Percentiles rank a stretch among this genome's conserved stretches.
Conservation (phyloP, 257 asterid species). For the Salvia rosmarinus region DNA sequence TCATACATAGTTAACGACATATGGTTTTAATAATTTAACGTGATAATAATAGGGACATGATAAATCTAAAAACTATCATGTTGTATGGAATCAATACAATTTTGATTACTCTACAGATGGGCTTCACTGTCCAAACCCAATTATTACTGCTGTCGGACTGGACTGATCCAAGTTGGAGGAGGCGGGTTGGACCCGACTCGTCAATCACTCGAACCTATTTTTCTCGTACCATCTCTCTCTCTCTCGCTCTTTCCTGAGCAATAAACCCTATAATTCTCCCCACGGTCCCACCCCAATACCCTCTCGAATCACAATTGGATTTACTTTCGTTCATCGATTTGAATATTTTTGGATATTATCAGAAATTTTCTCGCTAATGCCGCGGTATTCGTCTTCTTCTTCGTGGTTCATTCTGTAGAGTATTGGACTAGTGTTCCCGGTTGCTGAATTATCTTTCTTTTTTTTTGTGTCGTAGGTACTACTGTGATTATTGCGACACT, state of each 20-base stretch:
- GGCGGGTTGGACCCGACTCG: slow-evolving; percentile 27
- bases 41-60: too few relatives aligned
- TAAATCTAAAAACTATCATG: too few relatives aligned
- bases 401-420: not conserved
- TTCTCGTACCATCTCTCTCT: not conserved
- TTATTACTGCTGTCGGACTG: not conserved
- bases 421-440: slow-evolving; percentile 10
- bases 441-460: not conserved
- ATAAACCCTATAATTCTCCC: slow-evolving; percentile 43
- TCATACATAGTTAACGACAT: too few relatives aligned
- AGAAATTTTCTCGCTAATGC: slow-evolving; percentile 36
- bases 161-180: not conserved
- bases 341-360: not conserved
- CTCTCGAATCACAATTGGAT: slow-evolving; percentile 15
- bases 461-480: slow-evolving; percentile 58
- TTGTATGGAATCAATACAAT: too few relatives aligned
- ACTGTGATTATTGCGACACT: slow-evolving; percentile 95
- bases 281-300: slow-evolving; percentile 28
- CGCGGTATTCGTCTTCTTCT: slow-evolving; percentile 37
- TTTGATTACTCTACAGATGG: not conserved
- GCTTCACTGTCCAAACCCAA: not conserved
- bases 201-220: slow-evolving; percentile 6
- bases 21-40: too few relatives aligned
- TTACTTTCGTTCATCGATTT: slow-evolving; percentile 5
- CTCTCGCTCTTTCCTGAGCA: not conserved